Conservation (phyloP, 2,329 filamentous ascomycete genomes). For the Apiospora saccharicola region DNA sequence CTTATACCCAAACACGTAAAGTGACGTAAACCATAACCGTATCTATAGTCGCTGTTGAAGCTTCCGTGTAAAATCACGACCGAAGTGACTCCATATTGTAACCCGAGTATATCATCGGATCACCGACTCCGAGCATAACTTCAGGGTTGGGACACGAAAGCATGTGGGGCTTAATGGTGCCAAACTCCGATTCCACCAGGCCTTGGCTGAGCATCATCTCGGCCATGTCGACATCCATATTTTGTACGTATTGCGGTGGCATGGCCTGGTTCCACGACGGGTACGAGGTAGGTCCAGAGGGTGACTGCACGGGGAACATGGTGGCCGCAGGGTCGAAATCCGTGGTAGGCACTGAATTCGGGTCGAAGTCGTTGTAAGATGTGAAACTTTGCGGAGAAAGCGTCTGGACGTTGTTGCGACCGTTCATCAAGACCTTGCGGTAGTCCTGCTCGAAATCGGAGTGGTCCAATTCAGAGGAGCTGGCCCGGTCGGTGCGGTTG, state of each 20-base stretch:
- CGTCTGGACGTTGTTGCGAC: conserved; percentile 52
- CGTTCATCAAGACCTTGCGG: conserved; percentile 53
- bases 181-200: conserved; percentile 59
- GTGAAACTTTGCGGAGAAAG: conserved; percentile 63
- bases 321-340: conserved; percentile 38
- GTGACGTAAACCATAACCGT: conserved; percentile 4
- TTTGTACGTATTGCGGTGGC: conserved; percentile 52
- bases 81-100: conserved; percentile 51
- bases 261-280: conserved; percentile 42
- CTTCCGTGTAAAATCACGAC: conserved; percentile 30
- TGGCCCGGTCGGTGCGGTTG: conserved; percentile 55
- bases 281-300: conserved; percentile 40
- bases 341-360: conserved; percentile 32
- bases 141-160: conserved; percentile 60
- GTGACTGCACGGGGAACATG: conserved; percentile 41
- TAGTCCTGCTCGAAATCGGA: conserved; percentile 65
- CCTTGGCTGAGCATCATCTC: conserved; percentile 58
- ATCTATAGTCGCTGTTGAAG: neutral
- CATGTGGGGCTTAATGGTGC: conserved; percentile 63
- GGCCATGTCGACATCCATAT: conserved; percentile 49
- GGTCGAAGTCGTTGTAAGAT: conserved; percentile 52
- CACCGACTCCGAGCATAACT: conserved; percentile 64
- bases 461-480: conserved; percentile 62
- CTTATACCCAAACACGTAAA: neutral
- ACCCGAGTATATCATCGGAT: conserved; percentile 65